Evolutionary conservation across 179 eudicot genomes (phyloP), one percentile per base, ranked within the genome.

Genomic region (Vitellaria paradoxa): DNA sequence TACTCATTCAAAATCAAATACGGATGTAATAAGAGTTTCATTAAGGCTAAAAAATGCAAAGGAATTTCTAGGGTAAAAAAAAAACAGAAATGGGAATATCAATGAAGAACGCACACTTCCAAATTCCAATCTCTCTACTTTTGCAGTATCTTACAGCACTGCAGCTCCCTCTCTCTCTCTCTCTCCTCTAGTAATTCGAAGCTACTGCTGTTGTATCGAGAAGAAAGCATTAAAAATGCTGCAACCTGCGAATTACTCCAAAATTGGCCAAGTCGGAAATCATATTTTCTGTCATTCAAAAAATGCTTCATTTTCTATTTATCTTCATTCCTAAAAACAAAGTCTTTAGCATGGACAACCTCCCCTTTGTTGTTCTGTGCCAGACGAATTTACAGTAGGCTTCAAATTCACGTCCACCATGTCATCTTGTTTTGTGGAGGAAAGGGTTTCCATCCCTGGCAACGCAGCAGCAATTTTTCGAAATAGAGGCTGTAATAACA

Each of bases 351-450:
- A 92, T 61, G 85, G 67, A 68, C 98, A 93, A 68, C 97, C 95
- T 64, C 97, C 91, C 21, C 88, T 87, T 77, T 88, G 92, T 85
- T 92, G 93, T 77, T 92, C 88, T 13, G 88, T 53, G 68, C 86
- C 89, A 37, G 93, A 84, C 9, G 91, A 40, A 65, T 79, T 87
- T 65, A 78, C 65, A 5, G 87, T 79, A 8, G 94, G 86, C 78
- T 91, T 93, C 80, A 91, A 81, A 75, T 93, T 93, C 81, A 93
- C 96, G 47, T 93, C 97, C 64, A 93, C 96, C 97, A 93, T 91
- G 82, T 93, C 98, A n/a, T 93, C 98, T 77, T 91, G 90, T 71
- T 86, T 90, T 1, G 98, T 86, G 66, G 94, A 87, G 45, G 97
- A 88, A 15, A 91, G 89, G 53, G 89, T 84, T 80, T 93, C 97